Percentiles rank a stretch among this genome's conserved stretches.
Conservation (phyloP, 257 asterid genomes). For the Solanum appendiculatum region DNA sequence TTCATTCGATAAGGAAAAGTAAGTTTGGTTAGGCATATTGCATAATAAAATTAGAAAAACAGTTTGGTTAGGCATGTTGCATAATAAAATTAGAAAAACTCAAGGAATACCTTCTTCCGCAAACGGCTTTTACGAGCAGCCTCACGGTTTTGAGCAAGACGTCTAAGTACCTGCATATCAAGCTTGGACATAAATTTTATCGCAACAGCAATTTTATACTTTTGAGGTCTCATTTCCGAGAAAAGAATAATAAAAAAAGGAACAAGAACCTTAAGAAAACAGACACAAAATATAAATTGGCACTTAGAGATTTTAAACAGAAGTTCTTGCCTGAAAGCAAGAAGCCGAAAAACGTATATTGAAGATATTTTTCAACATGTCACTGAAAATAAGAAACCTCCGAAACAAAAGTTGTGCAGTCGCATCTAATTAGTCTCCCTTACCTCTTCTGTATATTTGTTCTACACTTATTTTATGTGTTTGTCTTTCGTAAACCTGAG, state of each 20-base stretch:
- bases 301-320: background rate
- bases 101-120: slow-evolving; percentile 50
- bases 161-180: slow-evolving; percentile 58
- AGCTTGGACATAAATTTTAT: background rate
- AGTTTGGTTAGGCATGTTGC: background rate
- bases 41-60: background rate
- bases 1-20: background rate
- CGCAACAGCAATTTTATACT: background rate
- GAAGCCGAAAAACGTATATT: background rate
- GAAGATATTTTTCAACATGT: background rate
- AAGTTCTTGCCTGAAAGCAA: background rate
- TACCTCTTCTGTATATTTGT: background rate
- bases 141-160: slow-evolving; percentile 96
- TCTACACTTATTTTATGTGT: background rate
- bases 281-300: background rate
- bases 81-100: background rate
- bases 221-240: background rate
- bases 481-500: background rate
- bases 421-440: background rate
- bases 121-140: slow-evolving; percentile 98
- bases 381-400: background rate
- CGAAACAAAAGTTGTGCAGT: background rate
- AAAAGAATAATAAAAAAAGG: background rate
- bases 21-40: background rate
- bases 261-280: background rate